Evolutionary conservation across 257 asterid genomes (phyloP), one percentile per base, ranked within the genome.

Genomic region (Nicotiana attenuata): DNA sequence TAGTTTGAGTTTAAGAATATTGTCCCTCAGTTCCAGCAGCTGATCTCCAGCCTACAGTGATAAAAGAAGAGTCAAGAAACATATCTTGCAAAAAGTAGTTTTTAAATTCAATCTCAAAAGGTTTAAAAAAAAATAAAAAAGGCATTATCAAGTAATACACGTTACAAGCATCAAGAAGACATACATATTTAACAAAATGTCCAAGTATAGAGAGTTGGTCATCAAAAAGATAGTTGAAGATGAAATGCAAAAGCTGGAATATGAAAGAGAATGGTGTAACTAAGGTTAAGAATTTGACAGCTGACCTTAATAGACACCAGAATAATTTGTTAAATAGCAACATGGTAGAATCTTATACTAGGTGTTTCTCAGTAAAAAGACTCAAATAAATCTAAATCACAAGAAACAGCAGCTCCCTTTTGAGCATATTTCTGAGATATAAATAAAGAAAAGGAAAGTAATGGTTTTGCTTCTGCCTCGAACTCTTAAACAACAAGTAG

Each of bases 1-100:
- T 86, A 87, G 93, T 85, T 93, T 93, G 67, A 91, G 90, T 84
- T 88, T 89, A 16, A 91, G 85, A 78, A 93, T 91, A 19, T 87
- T 91, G 41, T n/a, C 41, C 41, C 41, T 35, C 41, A 35, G 41
- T 35, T 35, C 8, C 41, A 35, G 41, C 41, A 35, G 41, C 41
- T 5, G 17, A 95, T 78, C 81, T 90, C 83, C 33, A 1, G 29
- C 15, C 80, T 93, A 82, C 67, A 19, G 80, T 24, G 13, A 41
- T 38, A 9, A 53, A 20, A 41, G 14, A 2, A 26, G 17, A 69
- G 19, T 10, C n/a, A 29, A 22, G 13, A 73, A 19, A 73, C 19
- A 41, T n/a, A 11, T 5, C 5, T 47, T n/a, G n/a, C n/a, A n/a
- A n/a, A n/a, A n/a, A n/a, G n/a, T n/a, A n/a, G n/a, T n/a, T n/a